phyloP scores from a whole-genome alignment of 202 grass and related monocot genomes.

The Dendrocalamus latiflorus region DNA sequence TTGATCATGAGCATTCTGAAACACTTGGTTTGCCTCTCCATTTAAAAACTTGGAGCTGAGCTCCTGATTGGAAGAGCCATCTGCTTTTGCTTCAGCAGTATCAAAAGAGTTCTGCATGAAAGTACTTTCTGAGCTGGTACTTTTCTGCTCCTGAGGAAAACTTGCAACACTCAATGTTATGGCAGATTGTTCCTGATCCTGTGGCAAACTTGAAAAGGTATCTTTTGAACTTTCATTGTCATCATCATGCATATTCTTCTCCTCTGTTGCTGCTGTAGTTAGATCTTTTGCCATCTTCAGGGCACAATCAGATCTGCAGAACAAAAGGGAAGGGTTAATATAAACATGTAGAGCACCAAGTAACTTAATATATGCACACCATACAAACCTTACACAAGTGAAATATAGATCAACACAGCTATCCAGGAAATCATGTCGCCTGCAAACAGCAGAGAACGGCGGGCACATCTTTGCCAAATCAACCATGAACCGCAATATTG shows the following conservation, averaged over 20 bases:
- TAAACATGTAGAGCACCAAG: slow-evolving; percentile 28
- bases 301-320: slow-evolving; percentile 83
- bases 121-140: slow-evolving; percentile 77
- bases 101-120: slow-evolving; percentile 40
- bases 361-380: slow-evolving; percentile 18
- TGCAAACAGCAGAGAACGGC: slow-evolving; percentile 80
- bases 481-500: slow-evolving; percentile 94
- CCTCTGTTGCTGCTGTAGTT: slow-evolving; percentile 51
- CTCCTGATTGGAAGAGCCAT: slow-evolving; percentile 33
- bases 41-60: slow-evolving; percentile 32
- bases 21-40: slow-evolving; percentile 49
- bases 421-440: slow-evolving; percentile 83
- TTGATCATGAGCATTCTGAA: slow-evolving; percentile 51
- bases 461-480: slow-evolving; percentile 90
- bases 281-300: slow-evolving; percentile 94
- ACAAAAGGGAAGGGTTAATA: slow-evolving; percentile 16
- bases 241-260: slow-evolving; percentile 65
- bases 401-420: slow-evolving; percentile 98
- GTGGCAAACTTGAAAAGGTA: slow-evolving; percentile 73
- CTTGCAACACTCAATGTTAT: slow-evolving; percentile 69
- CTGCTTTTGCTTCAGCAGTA: slow-evolving; percentile 59
- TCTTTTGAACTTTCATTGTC: slow-evolving; percentile 67
- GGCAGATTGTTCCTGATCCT: slow-evolving; percentile 68
- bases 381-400: slow-evolving; percentile 89
- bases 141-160: slow-evolving; percentile 87